phyloP scores from a whole-genome alignment of 1,284 basidiomycete genomes.

The Apiotrichum porosum region DNA sequence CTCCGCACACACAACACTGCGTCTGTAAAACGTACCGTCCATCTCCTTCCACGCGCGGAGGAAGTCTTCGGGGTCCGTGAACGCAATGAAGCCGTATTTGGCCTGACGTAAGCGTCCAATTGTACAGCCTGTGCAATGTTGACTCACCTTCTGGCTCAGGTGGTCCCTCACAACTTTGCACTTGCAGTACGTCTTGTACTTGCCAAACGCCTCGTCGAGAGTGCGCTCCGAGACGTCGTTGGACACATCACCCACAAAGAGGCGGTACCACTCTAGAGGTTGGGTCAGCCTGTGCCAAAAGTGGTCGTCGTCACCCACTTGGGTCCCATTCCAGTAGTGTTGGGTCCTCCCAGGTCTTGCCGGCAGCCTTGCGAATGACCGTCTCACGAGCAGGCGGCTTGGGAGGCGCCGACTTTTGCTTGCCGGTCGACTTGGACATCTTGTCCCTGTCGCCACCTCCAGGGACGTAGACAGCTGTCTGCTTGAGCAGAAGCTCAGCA shows the following conservation, averaged over 20 bases:
- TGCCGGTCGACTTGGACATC: conserved; percentile 10
- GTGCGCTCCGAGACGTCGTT: conserved; percentile 97
- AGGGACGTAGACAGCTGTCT: conserved; percentile 28
- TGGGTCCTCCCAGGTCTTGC: conserved; percentile 97
- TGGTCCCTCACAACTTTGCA: conserved; percentile 91
- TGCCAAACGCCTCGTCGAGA: conserved; percentile 83
- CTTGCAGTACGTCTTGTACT: conserved; percentile 88
- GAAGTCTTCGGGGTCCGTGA: conserved; percentile 98
- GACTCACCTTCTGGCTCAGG: conserved; percentile 72
- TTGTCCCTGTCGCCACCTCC: conserved; percentile 1
- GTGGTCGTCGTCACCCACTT: conserved; percentile 55
- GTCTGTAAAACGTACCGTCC: conserved; percentile 66
- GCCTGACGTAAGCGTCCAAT: conserved; percentile 56
- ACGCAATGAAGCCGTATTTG: conserved; percentile 95
- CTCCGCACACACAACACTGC: too few species aligned
- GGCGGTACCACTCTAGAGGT: conserved; percentile 80
- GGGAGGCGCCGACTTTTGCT: conserved; percentile 4
- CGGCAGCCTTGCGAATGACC: conserved; percentile 88
- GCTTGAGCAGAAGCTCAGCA: conserved; percentile 27
- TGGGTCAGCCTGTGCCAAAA: background rate
- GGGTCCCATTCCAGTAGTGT: conserved; percentile 97
- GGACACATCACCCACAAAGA: conserved; percentile 97
- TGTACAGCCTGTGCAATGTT: background rate
- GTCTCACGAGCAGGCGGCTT: conserved; percentile 59
- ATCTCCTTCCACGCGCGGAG: conserved; percentile 99